Evolutionary conservation across 1,139 yeast genomes (phyloP).

Genomic region (Candida glucosophila): DNA sequence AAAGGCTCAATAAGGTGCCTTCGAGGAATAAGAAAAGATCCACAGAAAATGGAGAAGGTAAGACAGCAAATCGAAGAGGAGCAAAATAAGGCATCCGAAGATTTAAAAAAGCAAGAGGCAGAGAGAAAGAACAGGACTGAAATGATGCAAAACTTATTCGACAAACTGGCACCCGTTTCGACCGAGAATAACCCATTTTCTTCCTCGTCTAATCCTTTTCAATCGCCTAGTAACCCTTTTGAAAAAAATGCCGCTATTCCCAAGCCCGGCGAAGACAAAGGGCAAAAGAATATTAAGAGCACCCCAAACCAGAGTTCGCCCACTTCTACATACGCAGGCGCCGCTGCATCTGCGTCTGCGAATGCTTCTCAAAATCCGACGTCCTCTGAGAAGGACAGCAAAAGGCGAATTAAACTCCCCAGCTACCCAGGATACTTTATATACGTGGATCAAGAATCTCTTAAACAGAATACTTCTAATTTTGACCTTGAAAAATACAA

Average conservation of each 20-base stretch:
- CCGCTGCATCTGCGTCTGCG: slow-evolving; percentile 11
- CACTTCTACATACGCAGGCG: too few relatives aligned
- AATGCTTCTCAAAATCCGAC: slow-evolving; percentile 13
- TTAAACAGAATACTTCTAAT: slow-evolving; percentile 29
- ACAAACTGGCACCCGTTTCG: slow-evolving; percentile 8
- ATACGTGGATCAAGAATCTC: slow-evolving; percentile 59
- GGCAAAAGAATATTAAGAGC: too few relatives aligned
- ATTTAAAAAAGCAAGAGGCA: slow-evolving; percentile 31
- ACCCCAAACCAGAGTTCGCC: too few relatives aligned
- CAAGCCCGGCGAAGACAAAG: slow-evolving; percentile 4
- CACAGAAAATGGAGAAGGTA: slow-evolving; percentile 32
- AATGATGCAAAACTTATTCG: slow-evolving; percentile 37
- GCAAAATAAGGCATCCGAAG: slow-evolving; percentile 28
- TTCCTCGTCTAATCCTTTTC: slow-evolving; percentile 16
- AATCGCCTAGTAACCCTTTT: slow-evolving; percentile 18
- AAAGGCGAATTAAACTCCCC: slow-evolving; percentile 22
- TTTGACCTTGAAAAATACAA: slow-evolving; percentile 39
- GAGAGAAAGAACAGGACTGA: slow-evolving; percentile 35
- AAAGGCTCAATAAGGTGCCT: slow-evolving; percentile 66
- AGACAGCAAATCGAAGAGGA: slow-evolving; percentile 28
- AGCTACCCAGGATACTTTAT: slow-evolving; percentile 56
- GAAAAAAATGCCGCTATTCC: slow-evolving; percentile 2
- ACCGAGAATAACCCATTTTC: slow-evolving; percentile 23
- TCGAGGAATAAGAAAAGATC: slow-evolving; percentile 64
- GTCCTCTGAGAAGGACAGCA: slow-evolving; percentile 5